A percentile compares a stretch with the other conserved stretches of the same genome.
phyloP scores from a whole-genome alignment of 805 yeast species.

The Tetrapisispora arboricola region DNA sequence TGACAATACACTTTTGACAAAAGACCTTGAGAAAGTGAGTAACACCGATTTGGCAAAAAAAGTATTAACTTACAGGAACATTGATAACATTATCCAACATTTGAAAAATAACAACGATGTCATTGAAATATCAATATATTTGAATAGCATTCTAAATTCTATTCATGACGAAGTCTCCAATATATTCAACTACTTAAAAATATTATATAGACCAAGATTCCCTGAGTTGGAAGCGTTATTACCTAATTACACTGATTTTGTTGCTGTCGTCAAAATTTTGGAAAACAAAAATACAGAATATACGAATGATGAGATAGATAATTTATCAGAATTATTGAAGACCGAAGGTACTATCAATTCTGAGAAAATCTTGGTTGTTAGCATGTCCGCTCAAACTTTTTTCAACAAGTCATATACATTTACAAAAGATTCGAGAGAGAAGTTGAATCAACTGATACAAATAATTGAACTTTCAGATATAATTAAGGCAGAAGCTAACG shows the following conservation, averaged over 20 bases:
- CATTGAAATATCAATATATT: slow-evolving; percentile 32
- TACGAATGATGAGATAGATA: slow-evolving; percentile 11
- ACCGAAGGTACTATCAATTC: slow-evolving; percentile 35
- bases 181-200: slow-evolving; percentile 40
- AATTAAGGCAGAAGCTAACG: slow-evolving; percentile 35
- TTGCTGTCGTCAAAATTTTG: slow-evolving; percentile 39
- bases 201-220: slow-evolving; percentile 50
- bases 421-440: slow-evolving; percentile 27
- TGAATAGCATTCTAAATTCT: slow-evolving; percentile 46
- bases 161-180: slow-evolving; percentile 44
- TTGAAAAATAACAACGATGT: neutral
- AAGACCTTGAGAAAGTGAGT: neutral
- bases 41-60: neutral
- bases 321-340: slow-evolving; percentile 23
- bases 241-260: slow-evolving; percentile 52
- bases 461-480: slow-evolving; percentile 37
- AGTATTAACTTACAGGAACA: neutral
- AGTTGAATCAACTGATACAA: slow-evolving; percentile 32
- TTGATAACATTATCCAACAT: neutral
- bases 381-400: slow-evolving; percentile 59
- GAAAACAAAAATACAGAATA: slow-evolving; percentile 34
- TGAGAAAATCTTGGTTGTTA: slow-evolving; percentile 60
- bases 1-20: neutral
- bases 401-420: slow-evolving; percentile 25
- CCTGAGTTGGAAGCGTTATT: slow-evolving; percentile 62